A percentile compares a stretch with the other conserved stretches of the same genome.
phyloP scores from a whole-genome alignment of 2,329 filamentous ascomycete genomes.

The Setomelanomma holmii region DNA sequence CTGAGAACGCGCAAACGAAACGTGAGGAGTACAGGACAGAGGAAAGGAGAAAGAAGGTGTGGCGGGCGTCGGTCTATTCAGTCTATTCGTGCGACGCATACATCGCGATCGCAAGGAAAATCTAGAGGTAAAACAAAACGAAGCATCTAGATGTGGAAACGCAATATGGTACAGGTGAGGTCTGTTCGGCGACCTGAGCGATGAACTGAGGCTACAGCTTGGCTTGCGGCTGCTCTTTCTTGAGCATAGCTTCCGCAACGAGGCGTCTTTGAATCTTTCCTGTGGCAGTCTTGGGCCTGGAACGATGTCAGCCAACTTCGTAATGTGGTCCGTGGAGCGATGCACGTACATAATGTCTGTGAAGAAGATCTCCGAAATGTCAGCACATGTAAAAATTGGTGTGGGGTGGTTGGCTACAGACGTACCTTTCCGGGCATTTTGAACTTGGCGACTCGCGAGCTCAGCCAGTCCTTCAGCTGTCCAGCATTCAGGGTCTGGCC shows the following conservation, averaged over 20 bases:
- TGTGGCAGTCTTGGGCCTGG: slow-evolving; percentile 80
- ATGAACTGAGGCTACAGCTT: slow-evolving; percentile 55
- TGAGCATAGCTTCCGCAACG: slow-evolving; percentile 85
- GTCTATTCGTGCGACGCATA: slow-evolving; percentile 14
- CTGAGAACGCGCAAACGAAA: neutral
- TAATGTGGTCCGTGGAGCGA: neutral
- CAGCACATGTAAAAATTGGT: slow-evolving; percentile 21
- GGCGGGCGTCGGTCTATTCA: slow-evolving; percentile 10
- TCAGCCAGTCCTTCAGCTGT: slow-evolving; percentile 73
- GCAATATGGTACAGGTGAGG: slow-evolving; percentile 9
- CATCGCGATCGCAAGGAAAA: slow-evolving; percentile 6
- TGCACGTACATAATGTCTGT: slow-evolving; percentile 70
- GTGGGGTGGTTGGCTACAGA: slow-evolving; percentile 8
- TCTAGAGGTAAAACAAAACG: slow-evolving; percentile 7
- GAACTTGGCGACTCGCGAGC: slow-evolving; percentile 77
- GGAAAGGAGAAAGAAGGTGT: slow-evolving; percentile 1
- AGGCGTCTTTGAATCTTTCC: slow-evolving; percentile 87
- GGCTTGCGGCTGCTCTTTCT: slow-evolving; percentile 65
- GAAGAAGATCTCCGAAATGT: slow-evolving; percentile 70
- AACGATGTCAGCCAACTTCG: neutral
- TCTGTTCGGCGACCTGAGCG: slow-evolving; percentile 10
- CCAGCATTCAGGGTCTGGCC: slow-evolving; percentile 62
- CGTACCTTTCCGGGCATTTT: slow-evolving; percentile 83
- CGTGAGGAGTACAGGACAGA: slow-evolving; percentile 7
- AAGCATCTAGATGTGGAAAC: slow-evolving; percentile 1